Conservation (phyloP, 371 early-diverging fungal genomes). For the Haplosporangium sp. region DNA sequence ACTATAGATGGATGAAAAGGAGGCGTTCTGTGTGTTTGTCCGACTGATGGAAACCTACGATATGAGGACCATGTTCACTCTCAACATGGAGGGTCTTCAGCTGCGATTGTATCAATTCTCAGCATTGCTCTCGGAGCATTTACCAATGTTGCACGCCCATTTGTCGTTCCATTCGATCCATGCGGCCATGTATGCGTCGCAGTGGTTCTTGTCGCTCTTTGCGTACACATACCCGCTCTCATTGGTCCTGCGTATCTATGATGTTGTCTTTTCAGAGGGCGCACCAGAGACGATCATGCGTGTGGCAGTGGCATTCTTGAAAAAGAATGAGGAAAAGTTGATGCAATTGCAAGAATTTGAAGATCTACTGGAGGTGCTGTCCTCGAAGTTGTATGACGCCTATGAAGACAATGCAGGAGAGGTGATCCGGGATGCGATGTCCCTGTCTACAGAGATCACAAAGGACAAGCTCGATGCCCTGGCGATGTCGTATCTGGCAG, state of each 20-base stretch:
- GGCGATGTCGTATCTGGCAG: constrained; percentile 72
- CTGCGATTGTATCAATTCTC: constrained; percentile 88
- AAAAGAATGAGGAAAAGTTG: constrained; percentile 76
- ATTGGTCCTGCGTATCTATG: constrained; percentile 90
- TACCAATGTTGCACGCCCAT: constrained; percentile 83
- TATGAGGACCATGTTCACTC: constrained; percentile 85
- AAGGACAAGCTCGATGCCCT: constrained; percentile 78
- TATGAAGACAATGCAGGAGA: constrained; percentile 71
- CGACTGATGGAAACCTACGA: constrained; percentile 91
- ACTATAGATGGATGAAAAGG: constrained; percentile 85
- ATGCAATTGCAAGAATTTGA: constrained; percentile 86
- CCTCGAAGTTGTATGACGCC: constrained; percentile 81
- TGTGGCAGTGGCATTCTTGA: constrained; percentile 87
- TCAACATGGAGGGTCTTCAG: constrained; percentile 89
- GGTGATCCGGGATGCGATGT: constrained; percentile 84
- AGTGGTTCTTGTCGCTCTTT: constrained; percentile 96
- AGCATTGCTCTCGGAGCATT: constrained; percentile 76
- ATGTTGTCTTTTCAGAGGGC: constrained; percentile 90
- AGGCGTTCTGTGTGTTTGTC: constrained; percentile 93
- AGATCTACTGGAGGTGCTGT: constrained; percentile 82
- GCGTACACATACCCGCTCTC: constrained; percentile 93
- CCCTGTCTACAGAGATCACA: constrained; percentile 74
- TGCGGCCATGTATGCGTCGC: constrained; percentile 92
- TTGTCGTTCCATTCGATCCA: constrained; percentile 78
- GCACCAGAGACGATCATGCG: constrained; percentile 88